Base-by-base conservation (phyloP, 2,329 filamentous ascomycete genomes). In the Aspergillus flavus region DNA sequence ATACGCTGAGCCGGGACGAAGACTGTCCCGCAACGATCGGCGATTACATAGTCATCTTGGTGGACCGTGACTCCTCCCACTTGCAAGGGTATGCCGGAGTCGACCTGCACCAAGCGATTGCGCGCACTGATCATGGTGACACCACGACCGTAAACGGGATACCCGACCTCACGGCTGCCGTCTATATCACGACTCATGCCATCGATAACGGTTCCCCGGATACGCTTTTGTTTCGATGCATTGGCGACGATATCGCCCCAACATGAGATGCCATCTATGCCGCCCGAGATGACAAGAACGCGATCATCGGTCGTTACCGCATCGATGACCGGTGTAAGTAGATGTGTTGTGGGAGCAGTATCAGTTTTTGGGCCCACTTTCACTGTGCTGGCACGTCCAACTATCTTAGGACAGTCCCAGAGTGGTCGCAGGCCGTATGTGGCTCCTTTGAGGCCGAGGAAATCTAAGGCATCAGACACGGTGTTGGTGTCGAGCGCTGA, bases 151-250 rank as follows among this genome's bases (percentile, higher is more conserved):
- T 72, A 77, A 6, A 78, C 72, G 12, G 75, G 75, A 60, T 76
- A 78, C 23, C 69, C 66, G 21, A 72, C 66, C 0, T 76, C 72
- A 1, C 72, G 72, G 41, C 73, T 73, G 6, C 75, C 76, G 39
- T 77, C 72, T 12, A 77, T 75, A 16, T 76, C 73, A 7, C 73
- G 73, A 41, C 73, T 71, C 70, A 74, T 68, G 21, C 73, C 74
- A 39, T 76, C 73, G n/a, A 76, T 73, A 64, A 75, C 59, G 3
- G 74, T 72, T 4, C 73, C 74, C 1, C 73, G 72, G 19, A 76
- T 73, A 0, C 55, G 6, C 39, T 72, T 74, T 9, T 32, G 26
- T 28, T 71, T 65, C 6, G 72, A 65, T 2, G 67, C 69, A 26
- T 70, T 69, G 39, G 67, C 67, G 28, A 71, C 53, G 21, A 71